A percentile compares a stretch with the other conserved stretches of the same genome.
Evolutionary conservation across 2,329 filamentous ascomycete species (phyloP).

Genomic region (Claviceps quebecensis): DNA sequence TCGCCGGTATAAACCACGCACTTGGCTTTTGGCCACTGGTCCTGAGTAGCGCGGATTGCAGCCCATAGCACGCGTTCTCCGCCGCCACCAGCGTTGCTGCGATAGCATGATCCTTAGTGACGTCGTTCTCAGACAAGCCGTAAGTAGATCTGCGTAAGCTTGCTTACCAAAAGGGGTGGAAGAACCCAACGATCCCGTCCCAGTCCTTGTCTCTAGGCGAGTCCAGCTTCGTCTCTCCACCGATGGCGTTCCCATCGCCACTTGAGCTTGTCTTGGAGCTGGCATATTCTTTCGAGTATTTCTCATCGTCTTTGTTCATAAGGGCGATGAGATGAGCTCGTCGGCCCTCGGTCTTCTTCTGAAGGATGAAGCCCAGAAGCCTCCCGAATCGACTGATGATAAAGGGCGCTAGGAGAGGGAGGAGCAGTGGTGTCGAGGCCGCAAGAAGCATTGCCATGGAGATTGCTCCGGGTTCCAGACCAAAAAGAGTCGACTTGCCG

Average conservation of each 20-base stretch:
- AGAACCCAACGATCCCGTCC: conserved; percentile 84
- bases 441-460: conserved; percentile 13
- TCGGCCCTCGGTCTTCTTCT: conserved; percentile 48
- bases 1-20: conserved; percentile 94
- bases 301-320: conserved; percentile 32
- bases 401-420: conserved; percentile 14
- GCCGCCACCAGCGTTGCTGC: conserved; percentile 84
- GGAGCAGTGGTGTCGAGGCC: conserved; percentile 9
- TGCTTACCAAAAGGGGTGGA: conserved; percentile 86
- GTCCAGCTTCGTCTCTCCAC: conserved; percentile 41
- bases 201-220: conserved; percentile 39
- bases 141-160: background rate
- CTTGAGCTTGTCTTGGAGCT: conserved; percentile 28
- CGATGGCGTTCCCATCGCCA: conserved; percentile 58
- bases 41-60: conserved; percentile 80
- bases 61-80: conserved; percentile 95
- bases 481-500: conserved; percentile 14
- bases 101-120: conserved; percentile 2
- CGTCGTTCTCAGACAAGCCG: background rate
- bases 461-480: conserved; percentile 15
- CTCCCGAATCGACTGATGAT: conserved; percentile 23
- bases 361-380: conserved; percentile 45
- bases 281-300: conserved; percentile 20
- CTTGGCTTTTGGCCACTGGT: conserved; percentile 73
- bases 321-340: conserved; percentile 41